phyloP scores from a whole-genome alignment of 2,329 filamentous ascomycete genomes.

The Arthrinium phaeospermum region DNA sequence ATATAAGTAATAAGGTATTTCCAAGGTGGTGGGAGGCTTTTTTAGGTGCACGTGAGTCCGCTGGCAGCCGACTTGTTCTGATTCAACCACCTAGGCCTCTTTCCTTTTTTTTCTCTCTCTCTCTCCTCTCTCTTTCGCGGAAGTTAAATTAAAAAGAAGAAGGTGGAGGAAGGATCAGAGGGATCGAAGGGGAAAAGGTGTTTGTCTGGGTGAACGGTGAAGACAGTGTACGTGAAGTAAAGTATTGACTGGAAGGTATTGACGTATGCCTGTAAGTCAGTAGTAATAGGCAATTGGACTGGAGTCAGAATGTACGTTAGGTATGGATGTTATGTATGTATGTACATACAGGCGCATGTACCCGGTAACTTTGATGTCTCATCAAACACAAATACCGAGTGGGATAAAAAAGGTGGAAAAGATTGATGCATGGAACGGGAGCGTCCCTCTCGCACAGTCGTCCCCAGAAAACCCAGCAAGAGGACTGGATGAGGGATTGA shows the following conservation, averaged over 20 bases:
- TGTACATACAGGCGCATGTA: not conserved
- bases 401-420: not conserved
- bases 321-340: not conserved
- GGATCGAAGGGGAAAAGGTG: not conserved
- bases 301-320: not conserved
- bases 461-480: not conserved
- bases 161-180: not conserved
- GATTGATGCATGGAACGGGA: slow-evolving; percentile 14
- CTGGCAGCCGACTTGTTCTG: slow-evolving; percentile 1
- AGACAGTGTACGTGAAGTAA: not conserved
- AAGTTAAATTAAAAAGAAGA: not conserved
- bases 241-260: not conserved
- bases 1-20: slow-evolving; percentile 5
- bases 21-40: slow-evolving; percentile 4
- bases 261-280: not conserved
- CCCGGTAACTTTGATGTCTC: not conserved
- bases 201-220: not conserved
- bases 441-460: slow-evolving; percentile 6
- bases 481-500: not conserved
- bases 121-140: not conserved
- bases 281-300: not conserved
- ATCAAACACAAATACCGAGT: not conserved
- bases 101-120: no score
- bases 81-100: not conserved
- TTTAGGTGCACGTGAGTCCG: slow-evolving; percentile 1